Percentiles rank a stretch among this genome's conserved stretches.
Evolutionary conservation across 108 stramenopile genomes (phyloP).

Genomic region (Stephanodiscus minutulus): DNA sequence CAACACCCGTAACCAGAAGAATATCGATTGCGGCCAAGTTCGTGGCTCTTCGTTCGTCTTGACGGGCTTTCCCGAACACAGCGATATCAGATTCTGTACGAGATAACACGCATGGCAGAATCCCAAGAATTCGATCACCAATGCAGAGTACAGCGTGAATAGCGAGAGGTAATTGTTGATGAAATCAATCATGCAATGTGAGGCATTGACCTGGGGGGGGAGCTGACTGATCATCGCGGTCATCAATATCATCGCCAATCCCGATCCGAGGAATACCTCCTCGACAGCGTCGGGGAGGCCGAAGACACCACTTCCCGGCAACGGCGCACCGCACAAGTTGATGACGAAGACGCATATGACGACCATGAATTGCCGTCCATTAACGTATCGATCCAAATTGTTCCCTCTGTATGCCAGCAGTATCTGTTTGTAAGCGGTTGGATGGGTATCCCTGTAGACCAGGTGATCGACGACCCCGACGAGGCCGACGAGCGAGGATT

Average conservation of each 20-base stretch:
- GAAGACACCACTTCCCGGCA: slow-evolving; percentile 28
- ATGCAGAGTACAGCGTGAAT: slow-evolving; percentile 64
- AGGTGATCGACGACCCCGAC: slow-evolving; percentile 50
- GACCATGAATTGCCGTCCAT: slow-evolving; percentile 73
- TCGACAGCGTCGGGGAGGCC: slow-evolving; percentile 36
- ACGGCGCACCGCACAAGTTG: slow-evolving; percentile 54
- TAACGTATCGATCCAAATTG: slow-evolving; percentile 73
- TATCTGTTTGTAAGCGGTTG: slow-evolving; percentile 50
- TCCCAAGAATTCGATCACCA: slow-evolving; percentile 74
- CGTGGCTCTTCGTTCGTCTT: slow-evolving; percentile 63
- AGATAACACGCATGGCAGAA: slow-evolving; percentile 69
- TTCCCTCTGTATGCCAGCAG: slow-evolving; percentile 58
- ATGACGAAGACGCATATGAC: slow-evolving; percentile 62
- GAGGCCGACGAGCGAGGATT: slow-evolving; percentile 66
- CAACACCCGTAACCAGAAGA: slow-evolving; percentile 62
- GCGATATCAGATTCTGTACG: slow-evolving; percentile 55
- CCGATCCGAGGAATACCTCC: slow-evolving; percentile 55
- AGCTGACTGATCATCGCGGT: slow-evolving; percentile 66
- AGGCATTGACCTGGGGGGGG: slow-evolving; percentile 71
- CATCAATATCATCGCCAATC: slow-evolving; percentile 68
- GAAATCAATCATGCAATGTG: slow-evolving; percentile 75
- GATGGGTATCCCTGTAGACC: slow-evolving; percentile 60
- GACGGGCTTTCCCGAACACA: slow-evolving; percentile 50
- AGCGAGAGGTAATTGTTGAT: slow-evolving; percentile 72
- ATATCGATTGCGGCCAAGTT: slow-evolving; percentile 15